Base-by-base conservation (phyloP, 331 rosid genomes). In the Acacia pycnantha region DNA sequence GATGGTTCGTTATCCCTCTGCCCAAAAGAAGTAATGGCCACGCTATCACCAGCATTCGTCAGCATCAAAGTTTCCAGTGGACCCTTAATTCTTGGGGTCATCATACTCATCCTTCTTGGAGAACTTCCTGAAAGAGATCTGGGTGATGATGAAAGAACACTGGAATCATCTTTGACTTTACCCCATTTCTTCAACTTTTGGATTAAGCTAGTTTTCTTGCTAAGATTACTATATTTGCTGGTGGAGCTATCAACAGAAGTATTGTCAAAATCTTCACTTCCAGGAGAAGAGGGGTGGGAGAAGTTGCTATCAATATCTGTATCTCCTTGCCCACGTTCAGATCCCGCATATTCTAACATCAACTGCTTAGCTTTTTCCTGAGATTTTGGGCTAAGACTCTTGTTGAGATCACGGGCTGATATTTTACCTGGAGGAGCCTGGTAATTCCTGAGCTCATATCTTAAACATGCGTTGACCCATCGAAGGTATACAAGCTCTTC, bases 401-500 rank as follows among this genome's bases (percentile, higher is more conserved):
- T 90, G 84, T 84, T 92, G 69, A 92, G 97, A 86, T 94, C 98
- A 77, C 92, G 91, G 29, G 98, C 91, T 26, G 97, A 87, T 76
- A 87, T 51, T 88, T 94, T 94, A 73, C 97, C 98, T 37, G 88
- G 82, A 59, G 95, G 93, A 75, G 92, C 85, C 65, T 85, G 87
- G 84, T 88, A 86, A 81, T 92, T 92, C 79, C 94, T 86, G 74
- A 94, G 97, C 77, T 94, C 98, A 84, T 77, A 94, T 83, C 97
- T 86, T 85, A 94, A 83, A 88, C 98, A 92, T 70, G 98, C 98
- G 77, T 94, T 94, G 84, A 92, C 93, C 98, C 98, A 94, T 47
- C 98, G 94, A 67, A 94, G 97, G 84, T 94, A 94, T 64, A 94
- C 97, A 71, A 94, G 89, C 75, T 94, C 98, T 91, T 94, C 98